Percentiles rank a stretch among this genome's conserved stretches.
Conservation (phyloP, 2,329 filamentous ascomycete species). For the Seiridium unicorne region DNA sequence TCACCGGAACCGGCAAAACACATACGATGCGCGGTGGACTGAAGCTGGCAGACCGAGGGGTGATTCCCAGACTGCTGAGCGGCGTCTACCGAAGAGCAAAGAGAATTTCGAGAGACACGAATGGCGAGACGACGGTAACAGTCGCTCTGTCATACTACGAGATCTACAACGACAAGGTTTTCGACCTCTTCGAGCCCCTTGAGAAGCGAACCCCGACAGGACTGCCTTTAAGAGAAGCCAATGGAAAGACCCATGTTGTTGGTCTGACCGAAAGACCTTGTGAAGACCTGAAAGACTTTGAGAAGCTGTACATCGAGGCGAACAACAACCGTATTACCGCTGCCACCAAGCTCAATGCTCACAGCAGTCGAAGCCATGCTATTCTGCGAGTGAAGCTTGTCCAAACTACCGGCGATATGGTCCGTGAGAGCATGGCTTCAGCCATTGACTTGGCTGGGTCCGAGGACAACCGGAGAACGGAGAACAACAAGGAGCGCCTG, state of each 20-base stretch:
- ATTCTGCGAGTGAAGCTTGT: conserved; percentile 88
- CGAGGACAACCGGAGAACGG: conserved; percentile 91
- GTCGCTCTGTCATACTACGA: conserved; percentile 90
- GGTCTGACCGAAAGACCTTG: conserved; percentile 82
- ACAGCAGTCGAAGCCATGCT: conserved; percentile 86
- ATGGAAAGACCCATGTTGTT: conserved; percentile 83
- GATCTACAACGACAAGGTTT: conserved; percentile 96
- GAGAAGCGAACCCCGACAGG: conserved; percentile 84
- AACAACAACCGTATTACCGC: conserved; percentile 89
- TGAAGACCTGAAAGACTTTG: conserved; percentile 84
- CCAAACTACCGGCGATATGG: conserved; percentile 67
- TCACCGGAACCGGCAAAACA: conserved; percentile 91
- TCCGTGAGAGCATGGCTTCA: conserved; percentile 78
- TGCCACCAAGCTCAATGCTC: conserved; percentile 87
- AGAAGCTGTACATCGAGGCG: conserved; percentile 84
- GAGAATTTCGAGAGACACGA: conserved; percentile 79
- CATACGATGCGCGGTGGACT: conserved; percentile 94
- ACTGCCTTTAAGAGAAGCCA: conserved; percentile 78
- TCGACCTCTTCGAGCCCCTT: conserved; percentile 81
- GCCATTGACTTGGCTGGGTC: conserved; percentile 95
- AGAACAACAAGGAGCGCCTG: conserved; percentile 88
- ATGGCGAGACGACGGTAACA: conserved; percentile 66
- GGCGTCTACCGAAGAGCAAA: conserved; percentile 81
- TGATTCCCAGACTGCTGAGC: conserved; percentile 83
- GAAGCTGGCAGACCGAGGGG: conserved; percentile 79